Percentiles rank a stretch among this genome's conserved stretches.
These are phyloP conservation scores for Rubus idaeus DNA, from an alignment of 306 rosid species.

Conservation along the genomic window DNA sequence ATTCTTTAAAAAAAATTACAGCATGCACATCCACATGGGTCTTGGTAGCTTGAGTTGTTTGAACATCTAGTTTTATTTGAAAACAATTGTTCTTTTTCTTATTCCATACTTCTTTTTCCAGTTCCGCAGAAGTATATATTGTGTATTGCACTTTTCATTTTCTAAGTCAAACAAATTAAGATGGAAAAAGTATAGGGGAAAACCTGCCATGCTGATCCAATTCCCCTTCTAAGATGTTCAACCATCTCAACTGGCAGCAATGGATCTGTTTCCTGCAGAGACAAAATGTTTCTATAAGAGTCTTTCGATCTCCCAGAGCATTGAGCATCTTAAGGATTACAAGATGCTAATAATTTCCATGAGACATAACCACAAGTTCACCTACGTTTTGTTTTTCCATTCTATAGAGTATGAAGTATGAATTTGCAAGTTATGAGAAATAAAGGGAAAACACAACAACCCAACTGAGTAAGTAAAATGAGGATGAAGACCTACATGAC, in stretches of 20 bases:
- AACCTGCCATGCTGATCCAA: conserved; percentile 83
- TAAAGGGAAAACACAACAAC: conserved; percentile 10
- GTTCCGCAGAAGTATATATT: conserved; percentile 19
- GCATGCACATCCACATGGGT: conserved; percentile 5
- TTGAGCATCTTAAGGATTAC: neutral
- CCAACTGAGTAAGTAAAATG: conserved; percentile 14
- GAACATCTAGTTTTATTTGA: neutral
- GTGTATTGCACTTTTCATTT: conserved; percentile 13
- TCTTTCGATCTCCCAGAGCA: neutral
- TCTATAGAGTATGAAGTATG: neutral
- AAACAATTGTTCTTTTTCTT: neutral
- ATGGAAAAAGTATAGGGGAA: neutral
- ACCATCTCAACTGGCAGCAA: conserved; percentile 71
- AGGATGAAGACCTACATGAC: conserved; percentile 56
- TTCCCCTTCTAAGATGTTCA: conserved; percentile 77
- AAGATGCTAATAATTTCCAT: neutral
- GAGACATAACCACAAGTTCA: neutral
- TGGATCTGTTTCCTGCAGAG: conserved; percentile 53
- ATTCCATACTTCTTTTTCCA: neutral
- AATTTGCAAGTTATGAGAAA: conserved; percentile 11
- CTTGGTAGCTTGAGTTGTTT: neutral
- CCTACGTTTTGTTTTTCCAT: conserved; percentile 16
- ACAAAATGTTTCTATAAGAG: conserved; percentile 18
- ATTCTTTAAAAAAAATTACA: conserved; percentile 9
- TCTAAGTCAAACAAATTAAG: conserved; percentile 14